Evolutionary conservation across 257 asterid genomes (phyloP), one percentile per base, ranked within the genome.

Genomic region (Penstemon eatonii): DNA sequence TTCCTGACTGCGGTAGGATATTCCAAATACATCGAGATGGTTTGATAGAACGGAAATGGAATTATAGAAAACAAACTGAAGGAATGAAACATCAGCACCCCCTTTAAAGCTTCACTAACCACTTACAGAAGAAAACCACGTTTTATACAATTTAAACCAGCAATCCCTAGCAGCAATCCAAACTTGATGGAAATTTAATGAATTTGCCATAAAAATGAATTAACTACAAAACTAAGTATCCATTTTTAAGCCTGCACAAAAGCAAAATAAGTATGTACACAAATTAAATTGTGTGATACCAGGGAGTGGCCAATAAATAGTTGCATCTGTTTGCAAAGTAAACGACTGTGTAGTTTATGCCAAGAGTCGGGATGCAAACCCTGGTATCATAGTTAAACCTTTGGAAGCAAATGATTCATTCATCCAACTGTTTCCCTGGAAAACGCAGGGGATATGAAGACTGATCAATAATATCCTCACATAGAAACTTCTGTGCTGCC

Each of bases 401-500:
- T 80, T 72, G 82, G 88, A 84, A 88, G 90, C 87, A 87, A 78
- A 68, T 77, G 80, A 80, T 67, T 75, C 84, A 77, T 80, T 81
- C 80, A 74, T 80, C 86, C 79, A 83, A 75, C 76, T 58, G 72
- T 75, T 65, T 78, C 83, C 95, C 95, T 80, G 88, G 86, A 79
- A 82, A 84, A 80, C 75, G 67, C 82, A 78, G 82, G 79, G 73
- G 57, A 70, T 73, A 63, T 68, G 60, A 74, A 76, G 73, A 73
- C 56, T 41, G 75, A 78, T 84, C 80, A 79, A 82, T 63, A 80
- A 65, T 66, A 65, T 71, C 75, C 79, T 76, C 73, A 65, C 60
- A 67, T 49, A 68, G 70, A 76, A 79, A 63, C 42, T 4, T 65
- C 78, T 46, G 66, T 7, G 75, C 80, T 67, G 79, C 83, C 85